Evolutionary conservation across 2,329 filamentous ascomycete genomes (phyloP).

Genomic region (Sporothrix variecibatus): DNA sequence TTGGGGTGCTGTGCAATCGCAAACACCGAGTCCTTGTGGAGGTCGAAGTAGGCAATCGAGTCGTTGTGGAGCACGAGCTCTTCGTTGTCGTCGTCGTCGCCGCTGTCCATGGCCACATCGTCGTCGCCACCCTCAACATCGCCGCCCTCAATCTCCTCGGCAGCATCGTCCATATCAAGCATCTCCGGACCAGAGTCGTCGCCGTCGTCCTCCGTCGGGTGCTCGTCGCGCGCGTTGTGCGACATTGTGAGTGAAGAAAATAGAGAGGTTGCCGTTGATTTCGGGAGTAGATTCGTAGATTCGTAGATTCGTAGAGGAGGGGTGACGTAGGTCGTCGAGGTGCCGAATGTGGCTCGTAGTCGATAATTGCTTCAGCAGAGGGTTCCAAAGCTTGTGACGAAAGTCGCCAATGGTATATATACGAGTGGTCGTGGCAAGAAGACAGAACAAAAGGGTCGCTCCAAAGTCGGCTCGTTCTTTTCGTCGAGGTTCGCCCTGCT

Average conservation of each 20-base stretch:
- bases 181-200: constrained; percentile 66
- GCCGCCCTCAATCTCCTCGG: constrained; percentile 71
- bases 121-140: constrained; percentile 59
- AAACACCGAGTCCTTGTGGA: constrained; percentile 88
- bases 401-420: background rate
- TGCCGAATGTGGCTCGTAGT: background rate
- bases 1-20: constrained; percentile 90
- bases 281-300: background rate
- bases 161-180: constrained; percentile 74
- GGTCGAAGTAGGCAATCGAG: constrained; percentile 88
- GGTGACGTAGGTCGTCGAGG: background rate
- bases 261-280: background rate
- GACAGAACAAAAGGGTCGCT: background rate
- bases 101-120: constrained; percentile 44
- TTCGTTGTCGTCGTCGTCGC: constrained; percentile 41
- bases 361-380: background rate
- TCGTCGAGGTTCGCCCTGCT: background rate
- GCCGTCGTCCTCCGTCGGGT: constrained; percentile 43
- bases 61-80: constrained; percentile 88
- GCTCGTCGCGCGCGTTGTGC: constrained; percentile 30
- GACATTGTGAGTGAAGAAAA: background rate
- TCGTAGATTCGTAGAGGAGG: background rate
- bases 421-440: background rate
- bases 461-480: background rate
- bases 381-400: background rate